Evolutionary conservation across 1,284 basidiomycete genomes (phyloP).

Genomic region (Fomitiporia mediterranea): DNA sequence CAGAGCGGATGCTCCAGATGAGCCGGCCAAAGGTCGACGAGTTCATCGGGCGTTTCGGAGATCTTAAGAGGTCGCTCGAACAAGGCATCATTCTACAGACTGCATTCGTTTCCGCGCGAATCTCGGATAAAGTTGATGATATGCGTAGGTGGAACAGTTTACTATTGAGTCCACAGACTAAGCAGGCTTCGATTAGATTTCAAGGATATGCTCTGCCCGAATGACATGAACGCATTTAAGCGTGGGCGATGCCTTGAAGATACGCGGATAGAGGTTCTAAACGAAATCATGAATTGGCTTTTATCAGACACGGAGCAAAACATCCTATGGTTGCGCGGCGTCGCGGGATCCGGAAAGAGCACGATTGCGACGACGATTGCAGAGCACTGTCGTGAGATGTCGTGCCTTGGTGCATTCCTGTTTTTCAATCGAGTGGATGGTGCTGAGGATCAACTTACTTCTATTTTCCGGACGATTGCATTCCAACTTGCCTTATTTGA

Average conservation of each 20-base stretch:
- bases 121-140: not conserved
- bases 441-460: not conserved
- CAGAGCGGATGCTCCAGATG: constrained; percentile 2
- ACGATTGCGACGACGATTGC: not conserved
- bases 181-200: constrained; percentile 22
- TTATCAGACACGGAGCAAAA: not conserved
- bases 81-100: not conserved
- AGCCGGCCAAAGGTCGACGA: not conserved
- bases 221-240: not conserved
- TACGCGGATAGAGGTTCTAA: not conserved
- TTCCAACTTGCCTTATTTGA: constrained; percentile 1
- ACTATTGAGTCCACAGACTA: not conserved
- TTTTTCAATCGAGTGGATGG: not conserved
- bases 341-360: constrained; percentile 3
- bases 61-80: not conserved
- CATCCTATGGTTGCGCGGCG: constrained; percentile 1
- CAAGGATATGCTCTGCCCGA: not conserved
- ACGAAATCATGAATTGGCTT: not conserved
- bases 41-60: not conserved
- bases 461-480: not conserved
- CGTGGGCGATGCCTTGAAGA: not conserved
- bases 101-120: not conserved
- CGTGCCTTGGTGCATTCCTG: not conserved
- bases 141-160: not conserved
- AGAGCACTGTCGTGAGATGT: not conserved